Evolutionary conservation across 805 yeast genomes (phyloP), one percentile per base, ranked within the genome.

Genomic region (Tetrapisispora arboricola): DNA sequence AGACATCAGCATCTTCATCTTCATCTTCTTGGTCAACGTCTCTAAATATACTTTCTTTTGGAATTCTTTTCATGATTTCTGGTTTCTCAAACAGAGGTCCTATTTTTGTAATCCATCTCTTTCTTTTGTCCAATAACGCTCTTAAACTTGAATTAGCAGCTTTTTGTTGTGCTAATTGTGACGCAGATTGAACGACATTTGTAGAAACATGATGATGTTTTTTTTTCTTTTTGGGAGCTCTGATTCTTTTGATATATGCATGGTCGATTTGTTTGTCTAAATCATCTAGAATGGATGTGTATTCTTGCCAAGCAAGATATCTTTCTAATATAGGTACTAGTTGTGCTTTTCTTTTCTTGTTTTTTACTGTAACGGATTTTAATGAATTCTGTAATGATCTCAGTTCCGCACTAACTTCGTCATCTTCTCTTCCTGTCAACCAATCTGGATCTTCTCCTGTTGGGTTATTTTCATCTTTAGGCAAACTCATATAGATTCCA

Each of bases 211-310:
- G 60, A 28, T 51, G 55, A 34, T 55, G 54, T 47, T 66, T 65
- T 55, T 68, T 68, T 44, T 65, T 67, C 42, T 60, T 64, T 47
- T 66, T 82, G 42, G 86, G 79, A 7, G 78, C 85, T 51, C 87
- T 77, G 42, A 83, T 72, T 44, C 96, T 70, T 60, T 87, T 83
- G 47, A 83, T 65, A 57, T 88, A 92, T 17, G 94, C 88, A 60
- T 85, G 96, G 58, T 92, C 98, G 28, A 92, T 88, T 63, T 92
- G 99, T 59, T 90, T 92, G 60, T 92, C 96, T 49, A 92, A 68
- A 57, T 92, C 97, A 43, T 92, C 97, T 44, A 87, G 63, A 40
- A 92, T 88, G 11, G 90, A 82, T 44, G 80, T 70, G 60, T 85
- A 92, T 60, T 92, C 98, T 58, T 90, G 96, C 78, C 88, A 92